These are phyloP conservation scores for Phlebiopsis gigantea DNA, from an alignment of 768 basidiomycete genomes.

Conservation along the genomic window DNA sequence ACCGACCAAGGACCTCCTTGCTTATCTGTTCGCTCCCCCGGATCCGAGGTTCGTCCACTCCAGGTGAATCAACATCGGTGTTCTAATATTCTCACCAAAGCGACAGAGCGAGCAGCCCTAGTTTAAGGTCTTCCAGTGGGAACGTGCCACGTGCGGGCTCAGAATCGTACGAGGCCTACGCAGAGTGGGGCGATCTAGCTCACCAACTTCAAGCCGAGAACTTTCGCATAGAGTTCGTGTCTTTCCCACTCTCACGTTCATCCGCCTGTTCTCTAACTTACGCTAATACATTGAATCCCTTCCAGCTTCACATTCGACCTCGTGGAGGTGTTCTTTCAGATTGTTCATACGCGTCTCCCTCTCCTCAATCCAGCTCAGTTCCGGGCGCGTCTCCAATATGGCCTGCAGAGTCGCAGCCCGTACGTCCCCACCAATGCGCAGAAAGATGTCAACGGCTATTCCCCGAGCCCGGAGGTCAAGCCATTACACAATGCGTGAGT, in stretches of 20 bases:
- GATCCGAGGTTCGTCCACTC: slow-evolving; percentile 35
- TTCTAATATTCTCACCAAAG: background rate
- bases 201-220: slow-evolving; percentile 63
- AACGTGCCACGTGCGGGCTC: slow-evolving; percentile 9
- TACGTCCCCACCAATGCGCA: slow-evolving; percentile 14
- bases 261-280: background rate
- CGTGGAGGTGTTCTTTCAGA: slow-evolving; percentile 92
- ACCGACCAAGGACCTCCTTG: slow-evolving; percentile 60
- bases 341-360: slow-evolving; percentile 83
- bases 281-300: background rate
- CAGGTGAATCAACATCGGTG: background rate
- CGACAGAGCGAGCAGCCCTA: background rate
- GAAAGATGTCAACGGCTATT: slow-evolving; percentile 15
- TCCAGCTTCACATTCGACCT: slow-evolving; percentile 86
- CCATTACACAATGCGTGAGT: slow-evolving; percentile 26
- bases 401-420: slow-evolving; percentile 22
- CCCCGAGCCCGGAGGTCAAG: slow-evolving; percentile 8
- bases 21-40: slow-evolving; percentile 73
- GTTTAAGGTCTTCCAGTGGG: slow-evolving; percentile 5
- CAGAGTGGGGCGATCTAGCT: slow-evolving; percentile 73
- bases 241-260: background rate
- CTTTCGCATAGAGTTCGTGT: slow-evolving; percentile 79
- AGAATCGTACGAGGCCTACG: slow-evolving; percentile 35
- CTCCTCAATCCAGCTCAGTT: slow-evolving; percentile 82
- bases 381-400: slow-evolving; percentile 56